Evolutionary conservation across 1,284 basidiomycete genomes (phyloP), one percentile per base, ranked within the genome.

Genomic region (Vanrija pseudolonga): DNA sequence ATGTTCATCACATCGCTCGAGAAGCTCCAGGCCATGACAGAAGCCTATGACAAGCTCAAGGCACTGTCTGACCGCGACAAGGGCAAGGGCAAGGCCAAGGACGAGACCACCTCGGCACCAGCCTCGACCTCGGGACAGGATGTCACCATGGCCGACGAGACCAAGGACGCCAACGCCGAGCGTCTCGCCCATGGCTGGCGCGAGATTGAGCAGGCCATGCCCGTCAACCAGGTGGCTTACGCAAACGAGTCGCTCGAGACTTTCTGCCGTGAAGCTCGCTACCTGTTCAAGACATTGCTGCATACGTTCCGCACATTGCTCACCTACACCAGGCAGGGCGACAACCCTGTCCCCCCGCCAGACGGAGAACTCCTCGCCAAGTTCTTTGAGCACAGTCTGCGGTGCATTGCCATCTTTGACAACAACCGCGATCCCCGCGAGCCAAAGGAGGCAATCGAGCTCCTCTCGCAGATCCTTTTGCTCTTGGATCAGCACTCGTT

Each of bases 401-500:
- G 85, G 36, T 90, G 90, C 76, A 87, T 97, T 80, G 82, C 86
- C 14, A 80, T 95, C 45, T 91, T 90, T 72, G 92, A 97, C 63
- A 80, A 83, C 8, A 70, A 76, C 28, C 66, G 76, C 32, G 89
- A 94, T 61, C 82, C 84, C 40, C 84, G 86, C 47, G 92, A 97
- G 61, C 85, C 88, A 56, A 89, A 85, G 56, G 92, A 96, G 67
- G 85, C 87, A 15, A 84, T 94, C 71, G 95, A 98, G 57, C 85
- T 87, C 79, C 85, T 98, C 55, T 86, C 85, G 5, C 81, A 83
- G 37, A 86, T 88, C 51, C 83, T 95, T 38, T 76, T 85, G 41
- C 88, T 93, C 66, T 83, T 92, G 61, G 89, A 96, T 69, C 80
- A 89, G 5, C 89, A 95, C 68, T 86, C 93, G 57, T 94, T 96